Conservation (phyloP, 768 basidiomycete species). For the Serendipita vermifera region DNA sequence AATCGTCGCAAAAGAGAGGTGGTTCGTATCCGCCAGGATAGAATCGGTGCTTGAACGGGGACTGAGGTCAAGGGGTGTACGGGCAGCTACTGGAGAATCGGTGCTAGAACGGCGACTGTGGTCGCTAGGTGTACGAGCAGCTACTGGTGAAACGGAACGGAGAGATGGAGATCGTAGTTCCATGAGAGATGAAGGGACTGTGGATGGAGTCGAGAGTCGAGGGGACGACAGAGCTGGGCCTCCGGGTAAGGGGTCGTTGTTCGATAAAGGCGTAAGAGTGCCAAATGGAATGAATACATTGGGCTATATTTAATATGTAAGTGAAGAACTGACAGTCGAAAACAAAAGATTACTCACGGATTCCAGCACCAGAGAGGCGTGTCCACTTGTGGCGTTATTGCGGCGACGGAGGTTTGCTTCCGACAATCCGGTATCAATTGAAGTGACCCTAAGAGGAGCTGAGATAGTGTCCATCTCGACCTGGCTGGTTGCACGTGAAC, state of each 20-base stretch:
- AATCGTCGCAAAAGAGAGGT: not conserved
- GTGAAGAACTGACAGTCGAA: not conserved
- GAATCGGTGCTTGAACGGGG: not conserved
- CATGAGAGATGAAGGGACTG: not conserved
- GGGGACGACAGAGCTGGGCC: not conserved
- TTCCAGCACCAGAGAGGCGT: not conserved
- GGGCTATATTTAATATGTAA: not conserved
- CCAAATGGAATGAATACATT: not conserved
- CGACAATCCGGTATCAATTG: not conserved
- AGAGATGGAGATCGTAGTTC: not conserved
- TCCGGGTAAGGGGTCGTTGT: not conserved
- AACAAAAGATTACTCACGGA: not conserved
- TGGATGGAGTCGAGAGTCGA: not conserved
- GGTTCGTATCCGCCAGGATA: not conserved
- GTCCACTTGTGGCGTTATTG: not conserved
- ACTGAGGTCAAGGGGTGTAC: not conserved
- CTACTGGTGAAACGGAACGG: not conserved
- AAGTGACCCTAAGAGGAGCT: not conserved
- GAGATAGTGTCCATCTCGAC: not conserved
- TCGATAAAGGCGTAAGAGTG: not conserved
- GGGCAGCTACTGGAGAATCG: not conserved
- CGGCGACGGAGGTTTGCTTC: not conserved
- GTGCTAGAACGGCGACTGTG: not conserved
- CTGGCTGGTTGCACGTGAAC: not conserved
- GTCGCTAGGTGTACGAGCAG: not conserved